These are phyloP conservation scores for Colletotrichum gigasporum DNA, from an alignment of 2,329 filamentous ascomycete species.

Conservation along the genomic window DNA sequence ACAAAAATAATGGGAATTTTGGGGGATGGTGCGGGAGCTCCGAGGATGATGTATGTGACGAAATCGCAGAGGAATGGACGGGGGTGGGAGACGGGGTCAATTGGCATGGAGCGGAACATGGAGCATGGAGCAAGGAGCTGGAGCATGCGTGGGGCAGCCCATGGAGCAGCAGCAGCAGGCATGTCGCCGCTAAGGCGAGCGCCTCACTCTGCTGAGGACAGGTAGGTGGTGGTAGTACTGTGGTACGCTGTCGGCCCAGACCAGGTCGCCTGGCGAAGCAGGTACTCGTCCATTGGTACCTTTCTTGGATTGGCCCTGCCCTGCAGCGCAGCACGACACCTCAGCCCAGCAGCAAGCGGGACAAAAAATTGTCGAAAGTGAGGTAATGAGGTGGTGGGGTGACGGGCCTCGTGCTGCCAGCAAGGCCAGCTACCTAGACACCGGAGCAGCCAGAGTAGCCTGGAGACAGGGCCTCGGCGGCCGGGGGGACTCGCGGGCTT, in stretches of 20 bases:
- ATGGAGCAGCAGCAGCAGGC: slow-evolving; percentile 4
- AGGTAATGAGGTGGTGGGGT: slow-evolving; percentile 28
- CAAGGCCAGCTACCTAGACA: background rate
- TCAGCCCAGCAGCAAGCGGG: background rate
- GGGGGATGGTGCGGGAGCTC: slow-evolving; percentile 17
- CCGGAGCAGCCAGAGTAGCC: too few species aligned
- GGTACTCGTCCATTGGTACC: too few species aligned
- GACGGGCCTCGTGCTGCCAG: slow-evolving; percentile 16
- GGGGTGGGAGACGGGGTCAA: slow-evolving; percentile 21
- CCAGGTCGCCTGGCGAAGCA: background rate
- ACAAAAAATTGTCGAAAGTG: background rate
- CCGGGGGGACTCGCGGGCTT: too few species aligned
- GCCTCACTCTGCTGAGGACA: too few species aligned
- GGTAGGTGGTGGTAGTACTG: background rate
- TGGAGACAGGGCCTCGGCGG: too few species aligned
- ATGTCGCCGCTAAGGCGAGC: too few species aligned
- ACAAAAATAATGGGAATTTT: background rate
- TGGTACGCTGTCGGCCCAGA: background rate
- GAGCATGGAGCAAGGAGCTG: slow-evolving; percentile 13
- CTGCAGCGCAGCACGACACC: too few species aligned
- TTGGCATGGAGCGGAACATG: slow-evolving; percentile 29
- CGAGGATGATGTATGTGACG: slow-evolving; percentile 31
- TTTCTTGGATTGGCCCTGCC: too few species aligned
- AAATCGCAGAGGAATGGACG: slow-evolving; percentile 29
- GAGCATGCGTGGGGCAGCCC: slow-evolving; percentile 16